phyloP scores from a whole-genome alignment of 225 moss, liverwort and hornwort genomes.

The Polytrichum commune region DNA sequence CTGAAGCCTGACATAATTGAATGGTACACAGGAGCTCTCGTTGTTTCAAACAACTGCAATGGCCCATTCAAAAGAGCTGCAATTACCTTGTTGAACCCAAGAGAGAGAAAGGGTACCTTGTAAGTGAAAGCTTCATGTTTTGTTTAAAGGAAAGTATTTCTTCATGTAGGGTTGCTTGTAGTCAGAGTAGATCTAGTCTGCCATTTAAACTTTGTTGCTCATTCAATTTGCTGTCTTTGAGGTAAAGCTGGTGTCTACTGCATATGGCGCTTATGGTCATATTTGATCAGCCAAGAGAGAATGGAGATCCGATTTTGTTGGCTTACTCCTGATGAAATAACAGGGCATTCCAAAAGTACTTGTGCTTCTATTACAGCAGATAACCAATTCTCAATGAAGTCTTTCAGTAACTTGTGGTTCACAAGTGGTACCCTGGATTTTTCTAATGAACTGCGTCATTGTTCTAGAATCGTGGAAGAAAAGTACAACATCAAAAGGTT shows the following conservation, averaged over 20 bases:
- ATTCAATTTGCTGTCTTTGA: no score
- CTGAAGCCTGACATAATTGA: background rate
- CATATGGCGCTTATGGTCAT: no score
- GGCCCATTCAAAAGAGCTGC: constrained; percentile 33
- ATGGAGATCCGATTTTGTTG: no score
- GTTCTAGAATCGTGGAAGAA: constrained; percentile 53
- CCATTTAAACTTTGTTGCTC: no score
- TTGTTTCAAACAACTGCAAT: constrained; percentile 45
- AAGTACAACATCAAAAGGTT: constrained; percentile 43
- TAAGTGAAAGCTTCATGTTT: constrained; percentile 17
- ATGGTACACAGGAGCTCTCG: constrained; percentile 41
- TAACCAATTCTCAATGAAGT: background rate
- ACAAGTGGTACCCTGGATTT: background rate
- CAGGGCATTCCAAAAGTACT: no score
- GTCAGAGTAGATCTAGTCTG: no score
- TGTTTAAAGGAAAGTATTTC: no score
- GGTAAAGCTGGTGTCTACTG: no score
- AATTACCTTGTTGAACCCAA: constrained; percentile 41
- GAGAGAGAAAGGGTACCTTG: constrained; percentile 44
- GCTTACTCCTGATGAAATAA: no score
- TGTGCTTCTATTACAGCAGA: no score
- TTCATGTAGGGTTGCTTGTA: no score
- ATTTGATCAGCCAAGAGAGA: no score
- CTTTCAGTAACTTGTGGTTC: background rate
- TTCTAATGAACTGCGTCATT: constrained; percentile 14